Evolutionary conservation across 192 early-diverging fungal genomes (phyloP).

Genomic region (Coemansia sp.): DNA sequence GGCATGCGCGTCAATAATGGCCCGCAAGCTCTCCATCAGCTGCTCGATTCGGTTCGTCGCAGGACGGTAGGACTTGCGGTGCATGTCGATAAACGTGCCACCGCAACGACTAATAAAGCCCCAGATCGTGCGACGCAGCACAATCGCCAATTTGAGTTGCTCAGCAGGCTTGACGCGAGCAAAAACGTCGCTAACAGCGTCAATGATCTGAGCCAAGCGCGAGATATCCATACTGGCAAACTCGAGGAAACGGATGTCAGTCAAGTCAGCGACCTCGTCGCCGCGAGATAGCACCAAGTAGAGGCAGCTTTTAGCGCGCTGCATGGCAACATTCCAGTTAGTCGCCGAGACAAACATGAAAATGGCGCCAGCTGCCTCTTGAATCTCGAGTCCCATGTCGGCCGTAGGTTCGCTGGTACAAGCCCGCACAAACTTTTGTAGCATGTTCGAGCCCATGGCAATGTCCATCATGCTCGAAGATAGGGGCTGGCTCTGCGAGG

Average conservation of each 20-base stretch:
- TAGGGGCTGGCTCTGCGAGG: slow-evolving; percentile 48
- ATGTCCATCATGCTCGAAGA: slow-evolving; percentile 33
- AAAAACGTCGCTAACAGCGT: slow-evolving; percentile 51
- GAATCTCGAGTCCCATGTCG: slow-evolving; percentile 63
- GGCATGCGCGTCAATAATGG: slow-evolving; percentile 63
- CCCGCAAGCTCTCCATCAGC: slow-evolving; percentile 36
- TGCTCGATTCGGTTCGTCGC: slow-evolving; percentile 35
- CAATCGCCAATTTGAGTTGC: slow-evolving; percentile 74
- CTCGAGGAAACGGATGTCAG: slow-evolving; percentile 87
- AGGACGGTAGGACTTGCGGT: slow-evolving; percentile 56
- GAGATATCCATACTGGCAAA: slow-evolving; percentile 78
- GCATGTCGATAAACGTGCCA: slow-evolving; percentile 77
- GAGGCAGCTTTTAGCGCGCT: slow-evolving; percentile 69
- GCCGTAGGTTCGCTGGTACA: slow-evolving; percentile 56
- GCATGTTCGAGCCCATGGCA: slow-evolving; percentile 36
- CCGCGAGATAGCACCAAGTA: slow-evolving; percentile 63
- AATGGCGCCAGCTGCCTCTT: slow-evolving; percentile 80
- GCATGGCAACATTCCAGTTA: slow-evolving; percentile 85
- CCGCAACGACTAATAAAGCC: slow-evolving; percentile 90
- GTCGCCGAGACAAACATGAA: slow-evolving; percentile 85
- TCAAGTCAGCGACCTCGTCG: slow-evolving; percentile 70
- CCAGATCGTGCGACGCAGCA: slow-evolving; percentile 85
- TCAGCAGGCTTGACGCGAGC: slow-evolving; percentile 65
- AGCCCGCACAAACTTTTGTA: slow-evolving; percentile 55
- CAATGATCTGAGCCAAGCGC: slow-evolving; percentile 68